Percentiles rank a stretch among this genome's conserved stretches.
Evolutionary conservation across 2,329 filamentous ascomycete species (phyloP).

Genomic region (Sporothrix schenckii): DNA sequence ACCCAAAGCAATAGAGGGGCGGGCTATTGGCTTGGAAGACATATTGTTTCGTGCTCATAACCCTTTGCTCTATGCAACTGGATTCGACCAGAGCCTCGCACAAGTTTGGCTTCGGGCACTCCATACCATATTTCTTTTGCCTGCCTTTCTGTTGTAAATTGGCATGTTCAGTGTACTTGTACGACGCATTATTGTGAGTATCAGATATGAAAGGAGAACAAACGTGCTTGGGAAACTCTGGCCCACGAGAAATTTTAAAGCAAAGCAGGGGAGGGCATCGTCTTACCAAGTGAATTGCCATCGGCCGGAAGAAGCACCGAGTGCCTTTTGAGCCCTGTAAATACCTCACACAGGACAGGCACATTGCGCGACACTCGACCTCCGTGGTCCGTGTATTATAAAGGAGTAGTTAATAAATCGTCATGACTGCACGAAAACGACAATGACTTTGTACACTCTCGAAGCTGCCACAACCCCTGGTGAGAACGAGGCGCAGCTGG

Average conservation of each 20-base stretch:
- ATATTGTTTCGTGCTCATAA: neutral
- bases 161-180: neutral
- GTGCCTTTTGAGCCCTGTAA: neutral
- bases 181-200: neutral
- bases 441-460: neutral
- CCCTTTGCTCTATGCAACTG: slow-evolving; percentile 6
- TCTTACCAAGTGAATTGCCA: neutral
- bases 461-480: neutral
- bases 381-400: slow-evolving; percentile 3
- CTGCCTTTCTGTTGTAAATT: neutral
- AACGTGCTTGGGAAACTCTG: no score
- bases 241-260: neutral
- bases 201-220: no score
- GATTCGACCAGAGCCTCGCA: slow-evolving; percentile 15
- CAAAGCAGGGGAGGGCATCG: neutral
- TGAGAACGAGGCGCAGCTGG: slow-evolving; percentile 26
- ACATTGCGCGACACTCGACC: slow-evolving; percentile 13
- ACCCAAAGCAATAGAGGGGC: slow-evolving; percentile 3
- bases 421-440: neutral
- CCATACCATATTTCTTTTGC: neutral
- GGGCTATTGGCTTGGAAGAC: slow-evolving; percentile 2
- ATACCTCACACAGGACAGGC: slow-evolving; percentile 13
- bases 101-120: slow-evolving; percentile 20
- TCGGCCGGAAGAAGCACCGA: neutral
- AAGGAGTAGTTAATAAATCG: neutral